Conservation (phyloP, 2,329 filamentous ascomycete species). For the Aspergillus sp. region DNA sequence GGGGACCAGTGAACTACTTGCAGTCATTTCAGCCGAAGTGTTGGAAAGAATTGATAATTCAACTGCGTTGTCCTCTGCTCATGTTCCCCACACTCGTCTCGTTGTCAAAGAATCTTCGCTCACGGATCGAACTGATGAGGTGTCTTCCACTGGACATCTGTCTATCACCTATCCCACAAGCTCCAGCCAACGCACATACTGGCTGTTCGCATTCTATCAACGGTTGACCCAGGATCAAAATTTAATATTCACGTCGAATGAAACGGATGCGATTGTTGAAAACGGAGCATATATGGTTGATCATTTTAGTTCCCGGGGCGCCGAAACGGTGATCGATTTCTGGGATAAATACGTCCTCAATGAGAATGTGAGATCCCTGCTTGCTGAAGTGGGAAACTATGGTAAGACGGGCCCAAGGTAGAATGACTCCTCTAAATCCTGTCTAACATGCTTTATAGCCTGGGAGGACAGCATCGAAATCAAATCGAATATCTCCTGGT, state of each 20-base stretch:
- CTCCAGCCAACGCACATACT: no score
- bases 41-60: constrained; percentile 15
- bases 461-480: constrained; percentile 32
- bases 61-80: no score
- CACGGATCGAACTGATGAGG: constrained; percentile 7
- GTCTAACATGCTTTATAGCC: not conserved
- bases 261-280: constrained; percentile 16
- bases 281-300: constrained; percentile 44
- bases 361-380: constrained; percentile 28
- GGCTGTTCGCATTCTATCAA: constrained; percentile 11
- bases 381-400: constrained; percentile 40
- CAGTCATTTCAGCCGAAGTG: constrained; percentile 24
- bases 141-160: no score
- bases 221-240: not conserved
- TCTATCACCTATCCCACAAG: no score
- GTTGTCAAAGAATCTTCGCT: not conserved
- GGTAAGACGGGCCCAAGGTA: not conserved
- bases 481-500: constrained; percentile 37
- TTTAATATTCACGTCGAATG: not conserved
- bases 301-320: constrained; percentile 44
- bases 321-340: constrained; percentile 38
- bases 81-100: not conserved
- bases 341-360: constrained; percentile 42
- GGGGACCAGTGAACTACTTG: constrained; percentile 30
- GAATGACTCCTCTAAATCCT: not conserved